Base-by-base conservation (phyloP, 2,329 filamentous ascomycete species). In the Epichloe coenophiala region DNA sequence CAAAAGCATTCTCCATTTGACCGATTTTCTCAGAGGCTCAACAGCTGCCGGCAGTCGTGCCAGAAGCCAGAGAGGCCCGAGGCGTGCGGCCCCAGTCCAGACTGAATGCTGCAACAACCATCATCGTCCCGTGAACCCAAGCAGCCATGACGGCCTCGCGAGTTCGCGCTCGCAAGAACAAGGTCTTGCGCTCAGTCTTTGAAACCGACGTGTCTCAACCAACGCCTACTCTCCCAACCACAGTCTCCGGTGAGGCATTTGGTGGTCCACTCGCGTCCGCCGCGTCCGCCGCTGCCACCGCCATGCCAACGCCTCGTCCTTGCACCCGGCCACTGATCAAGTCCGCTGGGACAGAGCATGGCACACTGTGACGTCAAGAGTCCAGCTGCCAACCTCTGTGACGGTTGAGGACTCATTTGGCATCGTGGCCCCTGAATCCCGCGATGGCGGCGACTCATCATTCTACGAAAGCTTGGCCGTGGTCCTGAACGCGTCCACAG, bases 261-360 rank as follows among this genome's bases (percentile, higher is more conserved):
- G 73, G 73, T 47, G 68, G 67, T 36, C 67, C 68, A 38, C 57
- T 64, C 52, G 55, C 56, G 47, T 56, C 56, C 33, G 35, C 50
- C 12, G 37, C 6, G 38, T 51, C 21, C 56, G 51, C 45, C 59
- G 55, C 19, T 38, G 52, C 21, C 56, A 51, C 45, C 59, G 55
- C 19, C 48, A 51, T 15, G 48, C 36, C 45, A 40, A n/a, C 46
- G 17, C 47, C 53, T 51, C 59, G 44, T 51, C 53, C 50, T 55
- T 53, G 49, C 55, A 57, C 52, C 58, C 59, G 31, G 57, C 61
- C 36, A 65, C 68, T 53, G 72, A 80, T 55, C 80, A 82, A 63
- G 69, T 73, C 49, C 71, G 70, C 55, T 81, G 75, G 71, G 78
- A 83, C 59, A 68, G 75, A 54, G 77, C 80, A 52, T 84, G 81